Conservation (phyloP, 164 flowering plant genomes). For the Berberis thunbergii region DNA sequence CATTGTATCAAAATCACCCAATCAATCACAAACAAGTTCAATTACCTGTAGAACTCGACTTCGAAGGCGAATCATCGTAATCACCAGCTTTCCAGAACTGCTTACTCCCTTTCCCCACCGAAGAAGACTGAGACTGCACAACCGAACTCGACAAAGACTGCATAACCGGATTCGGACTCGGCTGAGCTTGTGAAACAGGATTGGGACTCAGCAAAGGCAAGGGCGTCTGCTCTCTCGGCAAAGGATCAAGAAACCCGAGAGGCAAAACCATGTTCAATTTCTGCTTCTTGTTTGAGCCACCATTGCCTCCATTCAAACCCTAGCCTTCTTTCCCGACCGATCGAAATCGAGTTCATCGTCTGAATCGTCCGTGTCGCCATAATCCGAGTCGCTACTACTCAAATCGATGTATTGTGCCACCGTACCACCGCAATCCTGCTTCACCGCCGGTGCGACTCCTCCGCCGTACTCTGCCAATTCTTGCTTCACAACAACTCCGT, state of each 20-base stretch:
- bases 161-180: too few relatives aligned
- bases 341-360: neutral
- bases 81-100: constrained; percentile 97
- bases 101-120: constrained; percentile 15
- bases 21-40: neutral
- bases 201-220: too few relatives aligned
- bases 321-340: neutral
- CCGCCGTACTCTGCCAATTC: too few relatives aligned
- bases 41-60: neutral
- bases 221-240: neutral
- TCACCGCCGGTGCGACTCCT: too few relatives aligned
- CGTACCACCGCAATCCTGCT: too few relatives aligned
- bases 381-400: neutral
- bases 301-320: neutral
- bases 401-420: neutral
- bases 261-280: constrained; percentile 1
- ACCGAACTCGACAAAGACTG: too few relatives aligned
- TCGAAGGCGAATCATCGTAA: constrained; percentile 29
- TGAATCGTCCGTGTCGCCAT: neutral
- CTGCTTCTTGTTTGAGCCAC: neutral
- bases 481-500: too few relatives aligned
- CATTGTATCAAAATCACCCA: neutral
- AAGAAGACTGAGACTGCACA: too few relatives aligned
- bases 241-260: neutral
- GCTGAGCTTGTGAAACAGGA: too few relatives aligned